These are phyloP conservation scores for Albugo candida DNA, from an alignment of 352 stramenopile species.

Conservation along the genomic window DNA sequence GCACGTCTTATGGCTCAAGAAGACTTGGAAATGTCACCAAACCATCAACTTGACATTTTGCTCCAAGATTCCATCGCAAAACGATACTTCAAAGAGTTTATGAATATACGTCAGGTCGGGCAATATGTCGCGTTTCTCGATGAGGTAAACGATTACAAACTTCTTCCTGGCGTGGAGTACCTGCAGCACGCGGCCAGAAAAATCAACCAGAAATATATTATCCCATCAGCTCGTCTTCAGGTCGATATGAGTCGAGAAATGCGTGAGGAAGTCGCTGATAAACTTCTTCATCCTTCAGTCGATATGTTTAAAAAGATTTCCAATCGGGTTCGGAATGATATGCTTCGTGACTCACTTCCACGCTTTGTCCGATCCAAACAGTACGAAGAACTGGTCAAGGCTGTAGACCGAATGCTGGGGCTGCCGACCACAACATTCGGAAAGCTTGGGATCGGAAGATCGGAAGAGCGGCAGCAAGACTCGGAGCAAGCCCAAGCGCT, in stretches of 20 bases:
- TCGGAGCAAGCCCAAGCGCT: slow-evolving; percentile 6
- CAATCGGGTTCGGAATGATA: slow-evolving; percentile 31
- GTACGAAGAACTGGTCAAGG: slow-evolving; percentile 35
- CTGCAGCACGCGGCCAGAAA: slow-evolving; percentile 72
- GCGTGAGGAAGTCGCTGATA: slow-evolving; percentile 50
- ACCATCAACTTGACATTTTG: slow-evolving; percentile 25
- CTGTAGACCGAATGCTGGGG: neutral
- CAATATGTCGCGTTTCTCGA: slow-evolving; percentile 44
- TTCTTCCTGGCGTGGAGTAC: slow-evolving; percentile 62
- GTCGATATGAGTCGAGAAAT: slow-evolving; percentile 71
- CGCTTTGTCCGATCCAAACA: slow-evolving; percentile 55
- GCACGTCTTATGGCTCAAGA: slow-evolving; percentile 6
- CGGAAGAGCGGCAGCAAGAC: neutral
- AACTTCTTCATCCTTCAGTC: slow-evolving; percentile 40
- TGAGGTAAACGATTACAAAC: slow-evolving; percentile 60
- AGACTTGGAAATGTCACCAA: slow-evolving; percentile 8
- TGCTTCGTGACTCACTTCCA: slow-evolving; percentile 59
- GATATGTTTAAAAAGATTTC: slow-evolving; percentile 77
- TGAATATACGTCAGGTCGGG: slow-evolving; percentile 29
- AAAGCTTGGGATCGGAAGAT: too few relatives aligned
- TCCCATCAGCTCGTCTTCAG: slow-evolving; percentile 48
- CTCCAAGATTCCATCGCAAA: slow-evolving; percentile 36
- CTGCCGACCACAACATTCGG: too few relatives aligned
- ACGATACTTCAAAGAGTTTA: slow-evolving; percentile 61
- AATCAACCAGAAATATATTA: slow-evolving; percentile 72